Conservation (phyloP, 257 asterid species). For the Fraxinus excelsior region DNA sequence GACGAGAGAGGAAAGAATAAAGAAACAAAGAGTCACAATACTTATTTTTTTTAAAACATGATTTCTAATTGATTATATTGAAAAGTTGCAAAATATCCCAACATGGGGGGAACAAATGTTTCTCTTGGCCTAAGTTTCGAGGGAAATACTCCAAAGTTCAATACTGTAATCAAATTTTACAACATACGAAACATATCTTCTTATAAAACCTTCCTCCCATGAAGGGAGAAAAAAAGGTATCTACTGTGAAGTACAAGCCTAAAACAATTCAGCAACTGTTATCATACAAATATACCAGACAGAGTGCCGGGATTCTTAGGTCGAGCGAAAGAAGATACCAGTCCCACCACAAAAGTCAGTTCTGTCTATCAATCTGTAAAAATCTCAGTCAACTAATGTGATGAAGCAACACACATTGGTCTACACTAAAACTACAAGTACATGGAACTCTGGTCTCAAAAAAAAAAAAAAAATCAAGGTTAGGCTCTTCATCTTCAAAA, state of each 20-base stretch:
- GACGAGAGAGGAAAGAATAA: not conserved
- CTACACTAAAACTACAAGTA: conserved; percentile 14
- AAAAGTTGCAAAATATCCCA: not conserved
- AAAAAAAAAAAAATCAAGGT: not conserved
- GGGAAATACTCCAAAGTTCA: not conserved
- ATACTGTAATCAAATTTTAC: not conserved
- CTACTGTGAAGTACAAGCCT: not conserved
- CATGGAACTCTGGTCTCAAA: not conserved
- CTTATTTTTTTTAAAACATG: not conserved
- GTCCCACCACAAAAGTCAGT: conserved; percentile 21
- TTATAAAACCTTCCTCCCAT: not conserved
- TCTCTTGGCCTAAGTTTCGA: not conserved
- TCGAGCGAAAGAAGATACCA: conserved; percentile 4
- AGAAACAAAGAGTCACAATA: not conserved
- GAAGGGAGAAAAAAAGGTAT: not conserved
- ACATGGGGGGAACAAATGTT: not conserved
- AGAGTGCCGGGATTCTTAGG: conserved; percentile 9
- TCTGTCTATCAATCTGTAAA: conserved; percentile 31
- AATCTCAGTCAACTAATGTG: conserved; percentile 12
- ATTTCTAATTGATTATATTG: not conserved
- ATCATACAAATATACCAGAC: conserved; percentile 2
- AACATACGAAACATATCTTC: not conserved
- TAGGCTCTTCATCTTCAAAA: conserved; percentile 8
- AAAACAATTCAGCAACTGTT: not conserved
- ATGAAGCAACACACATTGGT: conserved; percentile 13